A percentile compares a stretch with the other conserved stretches of the same genome.
Evolutionary conservation across 1,139 yeast species (phyloP).

Genomic region (Kurtzmaniella natalensis): DNA sequence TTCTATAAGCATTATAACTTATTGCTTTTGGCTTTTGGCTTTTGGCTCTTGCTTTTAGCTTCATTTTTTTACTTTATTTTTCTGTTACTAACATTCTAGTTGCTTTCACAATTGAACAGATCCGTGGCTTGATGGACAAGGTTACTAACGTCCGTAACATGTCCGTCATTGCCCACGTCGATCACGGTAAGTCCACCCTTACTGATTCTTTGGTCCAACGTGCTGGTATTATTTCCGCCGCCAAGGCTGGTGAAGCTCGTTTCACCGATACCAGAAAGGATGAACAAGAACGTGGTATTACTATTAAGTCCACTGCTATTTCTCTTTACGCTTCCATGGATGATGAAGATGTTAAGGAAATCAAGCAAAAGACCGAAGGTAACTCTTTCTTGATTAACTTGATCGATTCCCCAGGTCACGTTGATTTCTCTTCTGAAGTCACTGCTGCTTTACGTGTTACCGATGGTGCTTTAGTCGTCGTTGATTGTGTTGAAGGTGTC

Average conservation of each 20-base stretch:
- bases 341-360: conserved; percentile 92
- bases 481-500: conserved; percentile 99
- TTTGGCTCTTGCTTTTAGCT: no score
- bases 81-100: conserved; percentile 27
- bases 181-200: conserved; percentile 99
- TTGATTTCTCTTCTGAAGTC: conserved; percentile 99
- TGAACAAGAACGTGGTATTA: conserved; percentile 99
- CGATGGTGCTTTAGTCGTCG: conserved; percentile 99
- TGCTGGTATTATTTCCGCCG: conserved; percentile 99
- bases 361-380: conserved; percentile 92
- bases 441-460: conserved; percentile 99
- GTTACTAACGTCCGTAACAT: conserved; percentile 99
- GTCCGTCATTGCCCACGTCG: conserved; percentile 99
- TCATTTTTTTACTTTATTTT: not conserved
- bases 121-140: conserved; percentile 99
- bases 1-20: no score
- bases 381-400: conserved; percentile 94
- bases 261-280: conserved; percentile 99
- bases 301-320: conserved; percentile 98
- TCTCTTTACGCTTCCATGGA: conserved; percentile 88
- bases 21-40: no score
- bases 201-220: conserved; percentile 98
- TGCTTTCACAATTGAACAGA: conserved; percentile 84
- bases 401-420: conserved; percentile 99
- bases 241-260: conserved; percentile 99